Evolutionary conservation across 441 rosid genomes (phyloP), one percentile per base, ranked within the genome.

Genomic region (Geranium incanum): DNA sequence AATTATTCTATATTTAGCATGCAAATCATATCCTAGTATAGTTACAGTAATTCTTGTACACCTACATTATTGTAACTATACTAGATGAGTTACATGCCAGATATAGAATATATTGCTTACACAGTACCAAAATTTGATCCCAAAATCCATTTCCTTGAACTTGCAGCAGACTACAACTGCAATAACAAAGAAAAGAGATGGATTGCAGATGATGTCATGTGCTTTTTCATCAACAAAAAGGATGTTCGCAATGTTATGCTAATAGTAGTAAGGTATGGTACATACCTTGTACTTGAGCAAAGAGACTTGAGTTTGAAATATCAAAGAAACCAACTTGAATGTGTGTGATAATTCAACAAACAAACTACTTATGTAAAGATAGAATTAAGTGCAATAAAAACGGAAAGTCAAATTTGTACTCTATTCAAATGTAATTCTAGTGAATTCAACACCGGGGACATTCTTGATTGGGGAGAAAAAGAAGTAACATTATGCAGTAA

Each of bases 111-210:
- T 28, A 28, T 28, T 28, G 33, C 33, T 28, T 28, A 28, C 33
- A 28, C 33, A 28, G 33, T 28, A 28, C 33, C 33, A 28, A 28
- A 28, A 28, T 28, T 28, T 45, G 52, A 45, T 45, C 52, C 52
- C 52, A 45, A 45, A 45, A 45, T 45, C 13, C 52, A 45, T 45
- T 28, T 28, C 33, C 33, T 28, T 28, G 33, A 28, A 45, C 1
- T 45, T 45, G 62, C 62, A 55, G 62, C 62, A 55, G 62, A 55
- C 62, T 55, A 55, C 62, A 55, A 55, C 62, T 55, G 62, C 62
- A 55, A n/a, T 55, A 55, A 16, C 19, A 16, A 16, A 6, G 62
- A 45, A 45, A 13, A 15, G 62, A 55, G 62, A 55, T 55, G 6
- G n/a, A 55, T 55, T 15, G 19, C 21, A 12, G 62, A 19, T 52